These are phyloP conservation scores for Sordariomycetes sp. DNA, from an alignment of 2,329 filamentous ascomycete species.

Conservation along the genomic window DNA sequence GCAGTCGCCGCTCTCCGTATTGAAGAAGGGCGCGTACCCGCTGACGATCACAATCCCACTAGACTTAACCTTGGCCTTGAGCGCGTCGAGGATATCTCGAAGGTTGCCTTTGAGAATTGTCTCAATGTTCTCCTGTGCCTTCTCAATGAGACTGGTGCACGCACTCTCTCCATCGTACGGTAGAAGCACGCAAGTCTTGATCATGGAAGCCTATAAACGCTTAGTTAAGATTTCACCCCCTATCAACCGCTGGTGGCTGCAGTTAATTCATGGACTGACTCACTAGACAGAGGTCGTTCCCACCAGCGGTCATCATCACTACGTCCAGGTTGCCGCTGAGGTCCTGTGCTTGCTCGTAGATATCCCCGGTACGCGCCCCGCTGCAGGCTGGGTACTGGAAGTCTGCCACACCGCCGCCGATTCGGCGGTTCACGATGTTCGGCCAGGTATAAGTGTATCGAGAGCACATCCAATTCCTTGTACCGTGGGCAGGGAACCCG, in stretches of 20 bases:
- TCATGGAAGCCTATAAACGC: slow-evolving; percentile 4
- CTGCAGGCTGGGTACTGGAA: slow-evolving; percentile 19
- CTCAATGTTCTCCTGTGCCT: slow-evolving; percentile 11
- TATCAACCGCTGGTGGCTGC: neutral
- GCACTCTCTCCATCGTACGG: slow-evolving; percentile 7
- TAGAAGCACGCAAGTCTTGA: slow-evolving; percentile 12
- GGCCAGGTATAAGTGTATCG: slow-evolving; percentile 18
- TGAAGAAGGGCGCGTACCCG: slow-evolving; percentile 22
- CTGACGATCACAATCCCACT: slow-evolving; percentile 18
- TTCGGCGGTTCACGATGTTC: slow-evolving; percentile 12
- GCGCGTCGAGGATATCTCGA: slow-evolving; percentile 11
- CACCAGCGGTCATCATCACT: slow-evolving; percentile 24
- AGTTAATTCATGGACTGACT: neutral
- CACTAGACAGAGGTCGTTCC: slow-evolving; percentile 25
- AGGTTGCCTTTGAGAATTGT: slow-evolving; percentile 17
- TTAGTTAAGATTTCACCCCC: neutral
- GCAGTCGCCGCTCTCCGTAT: slow-evolving; percentile 15
- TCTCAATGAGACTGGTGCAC: slow-evolving; percentile 9
- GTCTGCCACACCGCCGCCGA: slow-evolving; percentile 12
- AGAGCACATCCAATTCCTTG: slow-evolving; percentile 14
- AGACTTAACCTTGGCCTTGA: slow-evolving; percentile 18
- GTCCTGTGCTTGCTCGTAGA: slow-evolving; percentile 15
- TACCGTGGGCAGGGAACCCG: slow-evolving; percentile 7
- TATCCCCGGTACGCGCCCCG: slow-evolving; percentile 14
- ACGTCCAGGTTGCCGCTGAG: slow-evolving; percentile 19